Evolutionary conservation across 2,329 filamentous ascomycete species (phyloP), one percentile per base, ranked within the genome.

Genomic region (Xylaria sp.): DNA sequence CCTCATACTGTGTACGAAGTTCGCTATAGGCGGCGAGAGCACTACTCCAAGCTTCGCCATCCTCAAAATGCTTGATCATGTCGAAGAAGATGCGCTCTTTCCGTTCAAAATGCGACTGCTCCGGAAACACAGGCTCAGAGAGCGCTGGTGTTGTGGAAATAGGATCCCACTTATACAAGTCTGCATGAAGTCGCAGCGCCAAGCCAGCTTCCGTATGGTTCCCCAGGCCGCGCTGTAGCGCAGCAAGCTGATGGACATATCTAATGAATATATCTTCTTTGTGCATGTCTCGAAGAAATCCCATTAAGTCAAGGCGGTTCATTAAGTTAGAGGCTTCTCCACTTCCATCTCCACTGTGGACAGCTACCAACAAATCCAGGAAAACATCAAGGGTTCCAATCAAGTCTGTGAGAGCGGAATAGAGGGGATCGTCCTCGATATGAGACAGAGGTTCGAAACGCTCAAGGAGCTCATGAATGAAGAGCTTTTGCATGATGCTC

Each of bases 211-310:
- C 94, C 0, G 93, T 92, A 71, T 90, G 89, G 75, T 97, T 96
- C 66, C 91, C 86, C 4, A 92, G 87, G 48, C 90, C 88, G 9
- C 88, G 86, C 79, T 98, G 95, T 13, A 96, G 84, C 46, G 89
- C 84, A 2, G 94, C 93, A 23, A 98, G 86, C 79, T 97, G 94
- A 77, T 98, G 95, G 15, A 98, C 94, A 76, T 98, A 97, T 72
- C 94, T 91, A 72, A 97, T 92, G 79, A 97, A 98, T 66, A 97
- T 97, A 76, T 97, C 94, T 78, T 97, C 94, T 77, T 97, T 97
- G 73, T 97, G 93, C 91, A 97, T 97, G 77, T 97, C 94, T 72
- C 94, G 92, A 74, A 98, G 86, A 81, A 97, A 98, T 74, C 97
- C 93, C 94, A 98, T 97, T 31, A 98, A 84, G 65, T 93, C 89